Evolutionary conservation across 2,329 filamentous ascomycete genomes (phyloP).

Genomic region (Botrytis fabae): DNA sequence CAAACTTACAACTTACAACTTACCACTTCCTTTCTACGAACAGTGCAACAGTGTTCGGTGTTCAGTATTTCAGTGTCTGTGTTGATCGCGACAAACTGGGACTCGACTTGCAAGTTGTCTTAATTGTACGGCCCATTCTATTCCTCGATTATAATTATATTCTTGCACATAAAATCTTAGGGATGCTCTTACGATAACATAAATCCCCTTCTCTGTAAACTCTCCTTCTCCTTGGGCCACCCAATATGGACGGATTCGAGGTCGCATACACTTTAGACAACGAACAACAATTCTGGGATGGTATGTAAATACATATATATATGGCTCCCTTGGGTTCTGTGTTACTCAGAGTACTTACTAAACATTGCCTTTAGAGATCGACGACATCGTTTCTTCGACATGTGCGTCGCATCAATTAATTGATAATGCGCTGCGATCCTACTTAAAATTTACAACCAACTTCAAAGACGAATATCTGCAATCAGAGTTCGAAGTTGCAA

Average conservation of each 20-base stretch:
- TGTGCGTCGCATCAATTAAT: slow-evolving; percentile 65
- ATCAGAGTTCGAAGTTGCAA: slow-evolving; percentile 76
- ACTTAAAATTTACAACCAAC: slow-evolving; percentile 74
- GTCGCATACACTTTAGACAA: slow-evolving; percentile 68
- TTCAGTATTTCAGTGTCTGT: slow-evolving; percentile 20
- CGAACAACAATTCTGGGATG: slow-evolving; percentile 87
- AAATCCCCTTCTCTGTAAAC: slow-evolving; percentile 18
- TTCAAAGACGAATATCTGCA: slow-evolving; percentile 75
- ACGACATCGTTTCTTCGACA: slow-evolving; percentile 60
- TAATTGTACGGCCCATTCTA: not conserved
- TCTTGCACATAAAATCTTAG: slow-evolving; percentile 23
- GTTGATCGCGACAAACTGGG: slow-evolving; percentile 23
- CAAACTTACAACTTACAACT: not conserved
- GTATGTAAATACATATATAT: slow-evolving; percentile 50
- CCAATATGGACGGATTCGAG: slow-evolving; percentile 59
- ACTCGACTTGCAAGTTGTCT: slow-evolving; percentile 5
- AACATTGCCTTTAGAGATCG: slow-evolving; percentile 54
- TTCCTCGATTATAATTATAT: slow-evolving; percentile 19
- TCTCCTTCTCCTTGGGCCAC: slow-evolving; percentile 1
- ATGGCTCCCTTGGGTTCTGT: slow-evolving; percentile 10
- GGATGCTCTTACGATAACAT: slow-evolving; percentile 37
- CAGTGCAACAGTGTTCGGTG: slow-evolving; percentile 16
- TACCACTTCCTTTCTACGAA: slow-evolving; percentile 9
- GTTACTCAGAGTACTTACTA: not conserved
- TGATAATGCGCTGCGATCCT: slow-evolving; percentile 82